Conservation (phyloP, 371 early-diverging fungal genomes). For the Actinomortierella ambigua region DNA sequence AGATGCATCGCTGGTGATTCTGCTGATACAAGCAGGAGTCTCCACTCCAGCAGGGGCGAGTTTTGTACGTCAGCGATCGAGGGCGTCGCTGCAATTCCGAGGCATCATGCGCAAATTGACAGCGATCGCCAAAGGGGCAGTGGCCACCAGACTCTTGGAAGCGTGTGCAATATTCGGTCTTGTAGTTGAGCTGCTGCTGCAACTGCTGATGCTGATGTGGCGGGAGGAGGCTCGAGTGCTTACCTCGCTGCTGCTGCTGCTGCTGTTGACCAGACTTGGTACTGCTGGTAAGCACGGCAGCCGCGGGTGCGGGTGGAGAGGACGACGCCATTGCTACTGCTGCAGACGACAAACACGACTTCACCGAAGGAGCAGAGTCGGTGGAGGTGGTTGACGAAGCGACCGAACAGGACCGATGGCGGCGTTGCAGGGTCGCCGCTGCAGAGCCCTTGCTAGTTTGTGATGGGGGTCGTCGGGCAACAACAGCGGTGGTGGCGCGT, state of each 20-base stretch:
- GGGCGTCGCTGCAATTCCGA: conserved; percentile 15
- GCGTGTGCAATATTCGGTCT: conserved; percentile 26
- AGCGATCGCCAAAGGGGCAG: conserved; percentile 19
- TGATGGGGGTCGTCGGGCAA: no score
- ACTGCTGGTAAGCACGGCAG: no score
- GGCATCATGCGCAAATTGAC: conserved; percentile 24
- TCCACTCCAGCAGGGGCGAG: conserved; percentile 17
- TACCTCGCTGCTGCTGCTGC: neutral
- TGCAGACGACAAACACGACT: no score
- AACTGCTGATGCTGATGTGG: neutral
- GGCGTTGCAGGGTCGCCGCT: no score
- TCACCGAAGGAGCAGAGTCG: no score
- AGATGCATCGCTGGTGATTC: conserved; percentile 25
- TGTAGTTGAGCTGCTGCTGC: conserved; percentile 11
- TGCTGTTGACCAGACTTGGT: no score
- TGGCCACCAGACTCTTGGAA: conserved; percentile 13
- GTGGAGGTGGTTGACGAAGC: no score
- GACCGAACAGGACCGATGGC: no score
- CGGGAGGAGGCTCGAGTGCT: neutral
- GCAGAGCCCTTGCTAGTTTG: no score
- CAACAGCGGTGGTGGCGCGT: no score
- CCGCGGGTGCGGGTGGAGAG: no score
- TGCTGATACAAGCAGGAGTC: conserved; percentile 14
- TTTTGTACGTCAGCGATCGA: conserved; percentile 25
- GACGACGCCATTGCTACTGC: no score